Conservation (phyloP, 2,329 filamentous ascomycete genomes). For the Talaromyces sp. region DNA sequence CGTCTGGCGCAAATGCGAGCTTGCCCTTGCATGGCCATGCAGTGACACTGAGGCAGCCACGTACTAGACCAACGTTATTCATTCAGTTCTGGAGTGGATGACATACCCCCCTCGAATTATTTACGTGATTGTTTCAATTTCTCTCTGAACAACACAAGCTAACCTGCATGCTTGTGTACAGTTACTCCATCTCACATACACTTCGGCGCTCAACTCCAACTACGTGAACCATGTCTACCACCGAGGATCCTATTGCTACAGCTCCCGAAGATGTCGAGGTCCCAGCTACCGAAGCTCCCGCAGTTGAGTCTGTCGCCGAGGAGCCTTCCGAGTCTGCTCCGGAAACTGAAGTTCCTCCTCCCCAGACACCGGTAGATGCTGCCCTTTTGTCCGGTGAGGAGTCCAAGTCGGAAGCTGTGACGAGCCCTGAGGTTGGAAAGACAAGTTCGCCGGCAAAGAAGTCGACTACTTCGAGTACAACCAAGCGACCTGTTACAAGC, state of each 20-base stretch:
- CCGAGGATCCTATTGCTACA: slow-evolving; percentile 23
- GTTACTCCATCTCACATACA: not conserved
- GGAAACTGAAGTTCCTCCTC: slow-evolving; percentile 31
- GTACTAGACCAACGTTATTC: not conserved
- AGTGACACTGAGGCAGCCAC: slow-evolving; percentile 3
- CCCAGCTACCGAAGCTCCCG: slow-evolving; percentile 10
- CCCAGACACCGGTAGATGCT: slow-evolving; percentile 37
- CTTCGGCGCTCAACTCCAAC: not conserved
- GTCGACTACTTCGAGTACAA: slow-evolving; percentile 7
- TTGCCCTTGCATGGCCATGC: slow-evolving; percentile 13
- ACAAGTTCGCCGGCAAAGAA: slow-evolving; percentile 40
- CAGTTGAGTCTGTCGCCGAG: slow-evolving; percentile 6
- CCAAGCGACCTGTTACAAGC: slow-evolving; percentile 30
- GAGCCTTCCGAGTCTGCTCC: slow-evolving; percentile 26
- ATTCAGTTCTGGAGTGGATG: not conserved
- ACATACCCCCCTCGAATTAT: not conserved
- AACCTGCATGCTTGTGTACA: not conserved
- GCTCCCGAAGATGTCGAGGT: slow-evolving; percentile 32
- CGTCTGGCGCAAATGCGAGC: slow-evolving; percentile 4
- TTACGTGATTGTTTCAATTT: not conserved
- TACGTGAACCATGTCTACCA: slow-evolving; percentile 27
- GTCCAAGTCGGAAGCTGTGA: slow-evolving; percentile 26
- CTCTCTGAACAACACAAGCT: not conserved
- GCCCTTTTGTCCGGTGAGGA: slow-evolving; percentile 37
- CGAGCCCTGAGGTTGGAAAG: slow-evolving; percentile 37